These are phyloP conservation scores for Bertia moriformis DNA, from an alignment of 2,329 filamentous ascomycete genomes.

Conservation along the genomic window DNA sequence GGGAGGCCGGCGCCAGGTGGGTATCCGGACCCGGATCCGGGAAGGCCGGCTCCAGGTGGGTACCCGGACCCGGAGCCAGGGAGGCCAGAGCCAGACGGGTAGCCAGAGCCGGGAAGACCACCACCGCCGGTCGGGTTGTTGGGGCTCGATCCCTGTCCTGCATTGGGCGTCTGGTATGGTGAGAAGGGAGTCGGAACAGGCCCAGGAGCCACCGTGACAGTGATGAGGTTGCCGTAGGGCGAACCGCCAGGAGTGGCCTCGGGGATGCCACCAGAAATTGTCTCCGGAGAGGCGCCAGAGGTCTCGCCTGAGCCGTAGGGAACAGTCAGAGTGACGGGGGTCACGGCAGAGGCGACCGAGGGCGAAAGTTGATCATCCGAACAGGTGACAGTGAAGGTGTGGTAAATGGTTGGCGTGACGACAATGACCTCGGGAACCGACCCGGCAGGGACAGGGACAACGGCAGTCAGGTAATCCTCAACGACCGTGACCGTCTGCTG, in stretches of 20 bases:
- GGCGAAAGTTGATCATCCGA: neutral
- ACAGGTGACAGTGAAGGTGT: neutral
- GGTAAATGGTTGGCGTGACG: neutral
- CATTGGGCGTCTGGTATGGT: too few relatives aligned
- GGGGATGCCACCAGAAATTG: neutral
- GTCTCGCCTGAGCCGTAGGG: neutral
- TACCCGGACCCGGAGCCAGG: too few relatives aligned
- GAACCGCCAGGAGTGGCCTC: neutral
- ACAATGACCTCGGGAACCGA: neutral
- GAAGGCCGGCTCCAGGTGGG: too few relatives aligned
- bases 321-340: slow-evolving; percentile 1
- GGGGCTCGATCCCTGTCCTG: too few relatives aligned
- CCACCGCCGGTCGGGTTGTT: too few relatives aligned
- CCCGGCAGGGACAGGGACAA: slow-evolving; percentile 1
- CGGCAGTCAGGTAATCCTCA: slow-evolving; percentile 3
- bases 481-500: neutral
- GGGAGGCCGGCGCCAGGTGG: too few relatives aligned
- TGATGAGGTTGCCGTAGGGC: neutral
- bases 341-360: neutral
- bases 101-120: too few relatives aligned
- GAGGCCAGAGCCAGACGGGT: too few relatives aligned
- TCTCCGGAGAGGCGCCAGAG: neutral
- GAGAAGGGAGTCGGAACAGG: too few relatives aligned
- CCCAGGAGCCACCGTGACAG: neutral
- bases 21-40: too few relatives aligned